phyloP scores from a whole-genome alignment of 2,329 filamentous ascomycete species.

The Pseudofabraea citricarpa region DNA sequence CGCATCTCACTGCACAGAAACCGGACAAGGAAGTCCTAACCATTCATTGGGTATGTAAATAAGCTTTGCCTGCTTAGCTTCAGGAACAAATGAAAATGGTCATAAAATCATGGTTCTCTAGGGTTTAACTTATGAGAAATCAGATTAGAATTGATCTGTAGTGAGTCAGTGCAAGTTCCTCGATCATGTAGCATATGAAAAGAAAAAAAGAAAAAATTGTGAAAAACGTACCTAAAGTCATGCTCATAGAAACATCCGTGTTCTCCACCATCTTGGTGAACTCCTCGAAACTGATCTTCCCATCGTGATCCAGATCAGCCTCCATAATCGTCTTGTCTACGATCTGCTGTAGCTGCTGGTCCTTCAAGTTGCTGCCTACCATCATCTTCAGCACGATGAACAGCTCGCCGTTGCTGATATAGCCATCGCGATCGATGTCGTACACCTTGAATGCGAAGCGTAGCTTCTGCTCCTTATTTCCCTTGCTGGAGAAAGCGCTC shows the following conservation, averaged over 20 bases:
- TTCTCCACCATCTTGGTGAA: conserved; percentile 99
- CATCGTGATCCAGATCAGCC: conserved; percentile 90
- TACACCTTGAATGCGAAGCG: conserved; percentile 99
- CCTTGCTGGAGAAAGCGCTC: conserved; percentile 93
- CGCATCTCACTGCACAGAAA: no score
- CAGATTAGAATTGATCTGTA: conserved; percentile 9
- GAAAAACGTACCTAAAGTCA: conserved; percentile 58
- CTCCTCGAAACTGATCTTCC: conserved; percentile 98
- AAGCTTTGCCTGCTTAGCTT: no score
- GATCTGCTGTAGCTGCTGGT: conserved; percentile 98
- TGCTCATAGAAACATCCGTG: conserved; percentile 73
- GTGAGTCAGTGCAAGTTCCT: neutral
- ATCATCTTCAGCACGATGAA: conserved; percentile 99
- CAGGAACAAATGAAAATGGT: no score
- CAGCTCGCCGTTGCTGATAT: conserved; percentile 96
- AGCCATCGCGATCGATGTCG: conserved; percentile 97
- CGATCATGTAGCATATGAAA: no score
- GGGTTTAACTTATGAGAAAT: no score
- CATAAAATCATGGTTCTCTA: neutral
- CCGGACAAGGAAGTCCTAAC: no score
- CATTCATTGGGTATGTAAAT: no score
- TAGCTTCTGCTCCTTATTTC: conserved; percentile 98
- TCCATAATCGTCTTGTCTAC: conserved; percentile 99
- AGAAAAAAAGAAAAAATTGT: no score
- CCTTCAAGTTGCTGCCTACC: conserved; percentile 98